Conservation (phyloP, 2,329 filamentous ascomycete genomes). For the Purpureocillium takamizusanense region DNA sequence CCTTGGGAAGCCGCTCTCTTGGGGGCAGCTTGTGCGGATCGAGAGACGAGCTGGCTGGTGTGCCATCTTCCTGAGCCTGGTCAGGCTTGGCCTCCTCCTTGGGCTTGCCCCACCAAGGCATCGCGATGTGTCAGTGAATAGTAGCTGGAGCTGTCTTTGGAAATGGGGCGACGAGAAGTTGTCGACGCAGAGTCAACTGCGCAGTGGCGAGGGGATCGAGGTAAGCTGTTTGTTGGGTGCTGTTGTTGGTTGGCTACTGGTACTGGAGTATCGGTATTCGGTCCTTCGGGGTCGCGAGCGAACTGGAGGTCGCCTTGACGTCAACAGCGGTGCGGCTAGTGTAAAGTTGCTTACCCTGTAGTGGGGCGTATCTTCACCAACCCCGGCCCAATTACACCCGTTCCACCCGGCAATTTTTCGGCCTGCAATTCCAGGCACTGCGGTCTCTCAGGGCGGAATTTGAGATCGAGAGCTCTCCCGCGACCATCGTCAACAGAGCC, state of each 20-base stretch:
- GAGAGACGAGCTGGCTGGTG: slow-evolving; percentile 18
- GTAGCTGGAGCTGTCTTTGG: too few relatives aligned
- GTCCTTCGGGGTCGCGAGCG: background rate
- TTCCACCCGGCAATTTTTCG: slow-evolving; percentile 6
- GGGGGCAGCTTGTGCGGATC: slow-evolving; percentile 38
- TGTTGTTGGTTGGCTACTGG: background rate
- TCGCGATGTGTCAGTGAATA: slow-evolving; percentile 7
- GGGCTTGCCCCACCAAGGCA: slow-evolving; percentile 35
- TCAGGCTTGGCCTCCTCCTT: slow-evolving; percentile 21
- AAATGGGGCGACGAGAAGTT: too few relatives aligned
- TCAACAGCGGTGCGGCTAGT: background rate
- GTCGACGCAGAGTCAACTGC: too few relatives aligned
- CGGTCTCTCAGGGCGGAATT: slow-evolving; percentile 10
- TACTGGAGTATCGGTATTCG: background rate
- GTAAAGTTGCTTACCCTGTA: background rate
- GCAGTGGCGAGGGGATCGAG: too few relatives aligned
- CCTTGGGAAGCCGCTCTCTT: slow-evolving; percentile 41
- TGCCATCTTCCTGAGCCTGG: slow-evolving; percentile 13
- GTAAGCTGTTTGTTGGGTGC: too few relatives aligned
- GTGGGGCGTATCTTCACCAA: background rate
- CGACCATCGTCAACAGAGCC: slow-evolving; percentile 10
- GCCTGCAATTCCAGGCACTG: slow-evolving; percentile 25
- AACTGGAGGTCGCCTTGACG: background rate
- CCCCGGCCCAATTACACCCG: slow-evolving; percentile 20
- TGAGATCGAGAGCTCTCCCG: slow-evolving; percentile 8